Evolutionary conservation across 1,284 basidiomycete genomes (phyloP).

Genomic region (Cutaneotrichosporon sp.): DNA sequence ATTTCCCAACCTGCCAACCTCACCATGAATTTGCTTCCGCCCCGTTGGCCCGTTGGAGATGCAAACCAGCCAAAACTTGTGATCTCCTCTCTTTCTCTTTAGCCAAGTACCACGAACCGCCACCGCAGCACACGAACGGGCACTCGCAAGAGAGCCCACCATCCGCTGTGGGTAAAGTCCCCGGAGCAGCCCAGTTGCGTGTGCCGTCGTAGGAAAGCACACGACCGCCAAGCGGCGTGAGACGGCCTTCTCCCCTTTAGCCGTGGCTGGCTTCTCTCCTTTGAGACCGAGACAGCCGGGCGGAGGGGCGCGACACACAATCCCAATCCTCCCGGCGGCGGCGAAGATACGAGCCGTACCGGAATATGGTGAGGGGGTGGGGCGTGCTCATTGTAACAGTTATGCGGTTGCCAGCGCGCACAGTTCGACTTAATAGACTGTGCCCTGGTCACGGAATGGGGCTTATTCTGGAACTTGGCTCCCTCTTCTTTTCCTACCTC

Average conservation of each 20-base stretch:
- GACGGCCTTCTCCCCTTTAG: neutral
- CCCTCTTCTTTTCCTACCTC: conserved; percentile 5
- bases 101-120: conserved; percentile 41
- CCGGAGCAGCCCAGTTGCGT: conserved; percentile 36
- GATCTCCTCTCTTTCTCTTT: conserved; percentile 6
- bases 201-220: conserved; percentile 8
- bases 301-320: neutral
- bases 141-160: neutral
- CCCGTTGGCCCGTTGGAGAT: too few species aligned
- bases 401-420: conserved; percentile 42
- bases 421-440: neutral
- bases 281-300: too few species aligned
- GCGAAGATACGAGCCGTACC: conserved; percentile 45
- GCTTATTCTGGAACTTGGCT: conserved; percentile 48
- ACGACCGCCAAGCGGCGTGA: conserved; percentile 11
- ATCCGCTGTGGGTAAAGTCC: conserved; percentile 48
- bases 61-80: too few species aligned
- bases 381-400: conserved; percentile 43
- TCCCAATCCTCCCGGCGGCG: conserved; percentile 6
- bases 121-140: conserved; percentile 43
- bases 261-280: too few species aligned
- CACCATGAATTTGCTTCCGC: too few species aligned
- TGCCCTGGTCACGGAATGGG: conserved; percentile 45
- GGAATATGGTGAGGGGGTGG: neutral
- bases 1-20: too few species aligned